Conservation (phyloP, 2,329 filamentous ascomycete genomes). For the Fusarium lyarnte region DNA sequence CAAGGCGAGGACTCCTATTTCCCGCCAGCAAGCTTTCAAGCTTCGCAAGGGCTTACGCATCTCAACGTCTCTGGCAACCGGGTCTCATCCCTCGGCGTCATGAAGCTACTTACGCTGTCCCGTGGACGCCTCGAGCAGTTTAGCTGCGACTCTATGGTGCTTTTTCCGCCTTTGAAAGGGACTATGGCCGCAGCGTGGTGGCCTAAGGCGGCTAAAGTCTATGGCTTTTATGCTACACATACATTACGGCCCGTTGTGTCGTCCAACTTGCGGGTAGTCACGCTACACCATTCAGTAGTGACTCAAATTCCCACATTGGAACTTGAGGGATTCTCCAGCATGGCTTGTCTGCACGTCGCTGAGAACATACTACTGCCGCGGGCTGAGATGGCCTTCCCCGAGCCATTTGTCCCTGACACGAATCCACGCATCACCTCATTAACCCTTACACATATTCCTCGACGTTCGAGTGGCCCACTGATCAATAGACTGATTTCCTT, state of each 20-base stretch:
- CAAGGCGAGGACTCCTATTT: constrained; percentile 38
- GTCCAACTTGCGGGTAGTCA: constrained; percentile 61
- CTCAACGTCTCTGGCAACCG: constrained; percentile 62
- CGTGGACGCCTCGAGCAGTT: constrained; percentile 62
- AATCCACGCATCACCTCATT: constrained; percentile 65
- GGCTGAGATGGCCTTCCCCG: constrained; percentile 58
- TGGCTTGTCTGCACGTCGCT: constrained; percentile 53
- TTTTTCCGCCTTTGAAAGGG: constrained; percentile 39
- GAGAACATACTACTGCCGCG: constrained; percentile 57
- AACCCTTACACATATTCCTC: constrained; percentile 64
- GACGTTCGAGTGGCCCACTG: constrained; percentile 61
- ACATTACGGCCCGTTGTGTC: constrained; percentile 63
- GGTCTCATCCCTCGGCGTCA: constrained; percentile 56
- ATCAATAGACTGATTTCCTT: constrained; percentile 60
- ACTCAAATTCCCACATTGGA: constrained; percentile 62
- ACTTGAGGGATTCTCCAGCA: constrained; percentile 49
- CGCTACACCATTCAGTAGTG: constrained; percentile 68
- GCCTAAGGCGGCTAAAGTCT: constrained; percentile 47
- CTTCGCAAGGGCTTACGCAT: constrained; percentile 58
- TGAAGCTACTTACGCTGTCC: constrained; percentile 54
- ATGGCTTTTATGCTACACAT: constrained; percentile 57
- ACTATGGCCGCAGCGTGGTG: constrained; percentile 41
- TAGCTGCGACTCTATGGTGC: constrained; percentile 57
- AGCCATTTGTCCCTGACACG: constrained; percentile 62
- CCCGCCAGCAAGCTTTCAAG: constrained; percentile 31